A percentile compares a stretch with the other conserved stretches of the same genome.
Evolutionary conservation across 2,329 filamentous ascomycete genomes (phyloP).

Genomic region (Escovopsis weberi): DNA sequence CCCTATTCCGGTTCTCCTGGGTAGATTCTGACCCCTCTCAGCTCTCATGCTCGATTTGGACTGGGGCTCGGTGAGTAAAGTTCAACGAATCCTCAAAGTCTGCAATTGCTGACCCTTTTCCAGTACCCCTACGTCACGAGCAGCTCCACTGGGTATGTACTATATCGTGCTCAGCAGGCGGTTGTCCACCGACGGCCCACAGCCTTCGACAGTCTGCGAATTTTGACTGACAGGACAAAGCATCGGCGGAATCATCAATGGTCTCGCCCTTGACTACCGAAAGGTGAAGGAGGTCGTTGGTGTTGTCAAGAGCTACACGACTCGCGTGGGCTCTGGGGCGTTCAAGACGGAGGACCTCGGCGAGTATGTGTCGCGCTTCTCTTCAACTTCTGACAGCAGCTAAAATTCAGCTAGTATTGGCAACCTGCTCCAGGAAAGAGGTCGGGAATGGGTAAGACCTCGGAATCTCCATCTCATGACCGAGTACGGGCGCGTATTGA

Average conservation of each 20-base stretch:
- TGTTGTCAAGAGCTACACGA: constrained; percentile 54
- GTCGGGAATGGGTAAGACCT: constrained; percentile 24
- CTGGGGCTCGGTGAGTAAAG: constrained; percentile 4
- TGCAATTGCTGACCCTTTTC: constrained; percentile 9
- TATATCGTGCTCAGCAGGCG: neutral
- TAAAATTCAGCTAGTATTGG: constrained; percentile 16
- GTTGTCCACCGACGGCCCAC: no score
- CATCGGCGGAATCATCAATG: constrained; percentile 41
- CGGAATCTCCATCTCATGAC: neutral
- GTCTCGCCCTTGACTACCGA: constrained; percentile 44
- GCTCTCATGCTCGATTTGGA: constrained; percentile 5
- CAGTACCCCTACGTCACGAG: constrained; percentile 15
- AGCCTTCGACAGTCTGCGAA: neutral
- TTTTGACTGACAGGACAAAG: neutral
- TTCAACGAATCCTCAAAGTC: neutral
- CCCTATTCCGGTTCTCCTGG: constrained; percentile 5
- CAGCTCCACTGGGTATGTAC: constrained; percentile 11
- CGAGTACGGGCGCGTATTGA: neutral
- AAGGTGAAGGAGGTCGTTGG: constrained; percentile 47
- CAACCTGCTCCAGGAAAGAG: constrained; percentile 32
- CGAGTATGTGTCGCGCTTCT: constrained; percentile 15
- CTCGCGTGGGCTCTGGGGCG: constrained; percentile 45
- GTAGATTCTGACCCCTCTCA: constrained; percentile 31
- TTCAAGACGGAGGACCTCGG: constrained; percentile 48
- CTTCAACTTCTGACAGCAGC: neutral